Evolutionary conservation across 2,329 filamentous ascomycete genomes (phyloP).

Genomic region (Metarhizium sp.): DNA sequence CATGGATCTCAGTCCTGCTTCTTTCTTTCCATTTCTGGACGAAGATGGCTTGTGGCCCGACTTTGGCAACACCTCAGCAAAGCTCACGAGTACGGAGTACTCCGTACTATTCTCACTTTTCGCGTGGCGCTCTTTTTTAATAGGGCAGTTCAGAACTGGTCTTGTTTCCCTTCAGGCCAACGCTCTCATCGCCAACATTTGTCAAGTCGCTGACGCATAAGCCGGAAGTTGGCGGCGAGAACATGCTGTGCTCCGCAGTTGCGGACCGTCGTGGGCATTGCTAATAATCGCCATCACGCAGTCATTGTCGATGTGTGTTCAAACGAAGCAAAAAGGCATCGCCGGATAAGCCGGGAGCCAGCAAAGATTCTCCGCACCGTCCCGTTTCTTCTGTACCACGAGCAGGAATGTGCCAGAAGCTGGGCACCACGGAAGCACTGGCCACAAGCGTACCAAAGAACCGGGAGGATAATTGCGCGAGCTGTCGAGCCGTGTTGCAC

Average conservation of each 20-base stretch:
- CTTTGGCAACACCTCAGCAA: not conserved
- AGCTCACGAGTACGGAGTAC: no score
- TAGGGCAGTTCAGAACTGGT: not conserved
- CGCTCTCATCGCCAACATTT: not conserved
- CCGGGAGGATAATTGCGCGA: no score
- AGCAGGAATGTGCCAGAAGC: not conserved
- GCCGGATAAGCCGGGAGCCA: not conserved
- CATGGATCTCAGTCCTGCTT: no score
- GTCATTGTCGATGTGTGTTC: no score
- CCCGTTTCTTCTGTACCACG: not conserved
- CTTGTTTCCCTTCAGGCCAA: not conserved
- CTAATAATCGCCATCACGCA: not conserved
- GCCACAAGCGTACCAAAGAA: no score
- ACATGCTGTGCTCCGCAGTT: not conserved
- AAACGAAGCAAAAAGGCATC: no score
- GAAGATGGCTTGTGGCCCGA: not conserved
- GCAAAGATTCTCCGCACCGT: not conserved
- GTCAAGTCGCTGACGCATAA: not conserved
- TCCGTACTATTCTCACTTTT: no score
- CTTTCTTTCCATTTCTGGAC: no score
- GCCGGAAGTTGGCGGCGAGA: not conserved
- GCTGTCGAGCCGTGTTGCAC: not conserved
- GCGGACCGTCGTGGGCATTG: not conserved
- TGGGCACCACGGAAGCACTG: no score
- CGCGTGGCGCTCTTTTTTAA: not conserved